phyloP scores from a whole-genome alignment of 2,329 filamentous ascomycete species.

The Arthrobotrys megalospora region DNA sequence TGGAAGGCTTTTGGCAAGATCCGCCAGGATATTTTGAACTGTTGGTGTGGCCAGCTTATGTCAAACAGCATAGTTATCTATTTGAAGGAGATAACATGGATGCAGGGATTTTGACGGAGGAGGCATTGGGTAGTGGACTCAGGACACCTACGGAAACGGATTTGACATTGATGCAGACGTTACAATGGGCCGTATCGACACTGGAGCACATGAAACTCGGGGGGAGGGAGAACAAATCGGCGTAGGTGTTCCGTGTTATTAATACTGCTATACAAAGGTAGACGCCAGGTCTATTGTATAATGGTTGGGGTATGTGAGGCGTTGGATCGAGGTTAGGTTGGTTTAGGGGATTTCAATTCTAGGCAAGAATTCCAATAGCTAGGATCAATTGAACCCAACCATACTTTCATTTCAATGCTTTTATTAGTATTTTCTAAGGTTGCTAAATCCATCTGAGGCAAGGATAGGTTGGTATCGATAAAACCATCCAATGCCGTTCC shows the following conservation, averaged over 20 bases:
- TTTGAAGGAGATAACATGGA: conserved; percentile 79
- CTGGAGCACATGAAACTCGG: conserved; percentile 18
- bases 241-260: not conserved
- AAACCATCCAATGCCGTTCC: conserved; percentile 55
- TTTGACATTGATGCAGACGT: conserved; percentile 74
- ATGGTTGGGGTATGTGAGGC: no score
- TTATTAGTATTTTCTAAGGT: conserved; percentile 40
- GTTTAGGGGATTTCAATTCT: not conserved
- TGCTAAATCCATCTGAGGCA: conserved; percentile 26
- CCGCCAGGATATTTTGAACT: conserved; percentile 94
- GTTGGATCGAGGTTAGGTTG: no score
- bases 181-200: conserved; percentile 77
- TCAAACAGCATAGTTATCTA: conserved; percentile 75
- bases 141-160: conserved; percentile 72
- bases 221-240: not conserved
- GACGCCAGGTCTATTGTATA: no score
- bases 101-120: conserved; percentile 71
- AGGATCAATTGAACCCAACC: not conserved
- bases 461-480: conserved; percentile 62
- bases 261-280: no score
- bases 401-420: conserved; percentile 32
- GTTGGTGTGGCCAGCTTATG: conserved; percentile 97
- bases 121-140: conserved; percentile 70
- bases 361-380: not conserved
- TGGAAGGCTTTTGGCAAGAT: conserved; percentile 94